Evolutionary conservation across 2,329 filamentous ascomycete species (phyloP), one percentile per base, ranked within the genome.

Genomic region (Drechslerella dactyloides): DNA sequence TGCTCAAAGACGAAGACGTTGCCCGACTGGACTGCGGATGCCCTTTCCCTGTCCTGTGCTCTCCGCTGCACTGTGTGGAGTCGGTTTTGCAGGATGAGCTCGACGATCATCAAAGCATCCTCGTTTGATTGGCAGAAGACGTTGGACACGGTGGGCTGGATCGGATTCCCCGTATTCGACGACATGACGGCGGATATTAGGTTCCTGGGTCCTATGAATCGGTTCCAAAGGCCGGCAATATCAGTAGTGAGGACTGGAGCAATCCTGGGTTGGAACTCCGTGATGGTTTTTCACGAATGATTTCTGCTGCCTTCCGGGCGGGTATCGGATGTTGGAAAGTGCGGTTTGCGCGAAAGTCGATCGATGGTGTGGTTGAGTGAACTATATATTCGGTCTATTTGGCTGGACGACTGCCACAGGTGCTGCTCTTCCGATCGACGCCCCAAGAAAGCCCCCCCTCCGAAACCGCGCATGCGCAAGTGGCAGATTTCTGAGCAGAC

Each of bases 1-100:
- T 96, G 91, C 77, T 96, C 91, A 79, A 96, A 97, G 75, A 96
- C 90, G 80, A 96, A 94, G 52, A 96, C 86, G 75, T 89, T 89
- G 37, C 93, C 93, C 75, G 91, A 96, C 75, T 85, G 85, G 78
- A 96, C 94, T 57, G 96, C 85, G 19, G 86, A 84, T 23, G 84
- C 83, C 57, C 92, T 85, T 80, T 96, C 93, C 57, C 91, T 85
- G 77, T 96, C 93, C 78, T 96, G 91, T 0, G 93, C 93, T 59
- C 93, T 85, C 44, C 68, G 54, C 15, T 72, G 68, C 40, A 72
- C 68, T 2, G 68, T 72, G 33, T 65, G 65, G 8, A 72, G 60
- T 23, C 61, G 68, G 1, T 60, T 48, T 50, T 65, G 68, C 33
- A 72, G 48, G 19, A 72, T 72, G 1, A 72, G 55, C 24, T 72